Conservation (phyloP, 768 basidiomycete genomes). For the Podaxis pistillaris region DNA sequence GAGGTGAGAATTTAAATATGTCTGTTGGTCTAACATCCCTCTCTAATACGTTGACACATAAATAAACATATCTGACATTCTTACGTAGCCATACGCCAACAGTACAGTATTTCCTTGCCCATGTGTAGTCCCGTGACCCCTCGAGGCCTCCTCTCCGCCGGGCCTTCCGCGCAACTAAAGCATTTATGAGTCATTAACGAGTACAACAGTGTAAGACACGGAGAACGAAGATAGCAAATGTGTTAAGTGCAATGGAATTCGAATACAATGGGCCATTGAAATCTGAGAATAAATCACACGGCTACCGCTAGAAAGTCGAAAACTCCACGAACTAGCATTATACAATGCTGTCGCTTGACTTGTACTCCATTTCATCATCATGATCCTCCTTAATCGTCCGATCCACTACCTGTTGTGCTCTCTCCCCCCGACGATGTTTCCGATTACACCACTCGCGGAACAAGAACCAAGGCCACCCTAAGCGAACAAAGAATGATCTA, state of each 20-base stretch:
- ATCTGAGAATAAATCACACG: not conserved
- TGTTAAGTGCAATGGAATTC: constrained; percentile 38
- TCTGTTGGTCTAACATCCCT: too few relatives aligned
- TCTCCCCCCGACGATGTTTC: not conserved
- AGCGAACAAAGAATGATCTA: constrained; percentile 28
- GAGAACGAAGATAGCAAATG: constrained; percentile 23
- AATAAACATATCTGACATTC: too few relatives aligned
- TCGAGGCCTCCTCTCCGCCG: too few relatives aligned
- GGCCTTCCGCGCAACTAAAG: not conserved
- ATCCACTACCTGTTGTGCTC: not conserved
- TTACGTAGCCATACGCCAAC: too few relatives aligned
- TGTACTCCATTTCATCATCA: not conserved
- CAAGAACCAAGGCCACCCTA: constrained; percentile 36
- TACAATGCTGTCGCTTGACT: not conserved
- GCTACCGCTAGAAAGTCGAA: constrained; percentile 19
- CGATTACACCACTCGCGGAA: not conserved
- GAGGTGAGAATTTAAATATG: too few relatives aligned
- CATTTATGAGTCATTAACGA: not conserved
- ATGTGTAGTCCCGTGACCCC: too few relatives aligned
- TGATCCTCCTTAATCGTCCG: not conserved
- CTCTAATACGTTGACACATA: too few relatives aligned
- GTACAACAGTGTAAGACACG: constrained; percentile 24
- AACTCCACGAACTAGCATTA: not conserved
- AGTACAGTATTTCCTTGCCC: too few relatives aligned
- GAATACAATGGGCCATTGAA: not conserved